Conservation (phyloP, 306 rosid species). For the Quercus robur region DNA sequence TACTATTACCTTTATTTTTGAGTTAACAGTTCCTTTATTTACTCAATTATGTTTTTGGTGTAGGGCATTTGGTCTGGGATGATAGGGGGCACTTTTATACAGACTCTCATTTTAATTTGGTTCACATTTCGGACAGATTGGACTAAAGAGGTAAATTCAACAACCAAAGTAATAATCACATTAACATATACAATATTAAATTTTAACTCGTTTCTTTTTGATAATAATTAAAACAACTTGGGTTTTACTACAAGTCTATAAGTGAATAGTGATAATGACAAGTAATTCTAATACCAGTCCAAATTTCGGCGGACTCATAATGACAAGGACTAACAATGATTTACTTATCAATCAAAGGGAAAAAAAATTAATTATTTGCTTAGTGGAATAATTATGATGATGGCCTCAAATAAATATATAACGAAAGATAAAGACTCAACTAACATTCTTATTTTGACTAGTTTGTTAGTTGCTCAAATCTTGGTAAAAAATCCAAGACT, state of each 20-base stretch:
- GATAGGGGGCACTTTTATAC: slow-evolving; percentile 47
- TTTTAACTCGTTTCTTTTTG: no score
- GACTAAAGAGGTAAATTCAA: slow-evolving; percentile 29
- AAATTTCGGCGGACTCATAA: background rate
- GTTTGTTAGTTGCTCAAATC: background rate
- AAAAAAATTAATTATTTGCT: background rate
- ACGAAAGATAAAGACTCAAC: background rate
- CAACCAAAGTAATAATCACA: background rate
- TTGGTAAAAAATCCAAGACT: background rate
- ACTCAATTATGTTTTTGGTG: background rate
- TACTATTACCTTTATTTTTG: background rate
- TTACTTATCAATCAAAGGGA: no score
- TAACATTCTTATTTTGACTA: background rate
- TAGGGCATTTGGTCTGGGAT: slow-evolving; percentile 56
- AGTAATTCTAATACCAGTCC: background rate
- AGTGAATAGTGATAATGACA: background rate
- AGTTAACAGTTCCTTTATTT: no score
- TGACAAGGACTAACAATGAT: background rate
- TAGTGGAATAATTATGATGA: background rate
- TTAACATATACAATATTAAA: no score
- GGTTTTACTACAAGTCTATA: background rate
- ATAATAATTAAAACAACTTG: background rate
- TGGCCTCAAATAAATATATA: background rate
- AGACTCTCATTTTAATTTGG: slow-evolving; percentile 41
- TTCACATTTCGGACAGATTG: slow-evolving; percentile 39